These are phyloP conservation scores for Ophiostoma quercus DNA, from an alignment of 2,329 filamentous ascomycete genomes.

Conservation along the genomic window DNA sequence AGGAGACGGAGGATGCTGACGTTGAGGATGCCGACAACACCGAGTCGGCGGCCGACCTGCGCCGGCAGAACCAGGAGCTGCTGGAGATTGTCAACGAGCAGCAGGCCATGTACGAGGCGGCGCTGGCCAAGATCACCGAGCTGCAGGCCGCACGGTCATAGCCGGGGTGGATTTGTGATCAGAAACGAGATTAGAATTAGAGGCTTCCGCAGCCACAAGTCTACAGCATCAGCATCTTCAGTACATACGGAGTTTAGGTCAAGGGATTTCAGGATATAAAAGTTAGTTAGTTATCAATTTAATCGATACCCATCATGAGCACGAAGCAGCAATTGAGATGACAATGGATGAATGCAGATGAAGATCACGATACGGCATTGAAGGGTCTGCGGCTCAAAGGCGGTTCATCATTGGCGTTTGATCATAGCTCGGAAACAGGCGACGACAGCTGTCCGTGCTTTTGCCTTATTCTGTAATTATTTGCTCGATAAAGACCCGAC, in stretches of 20 bases:
- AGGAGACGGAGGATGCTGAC: constrained; percentile 19
- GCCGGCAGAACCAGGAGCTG: constrained; percentile 37
- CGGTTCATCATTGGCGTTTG: neutral
- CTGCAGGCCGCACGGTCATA: constrained; percentile 28
- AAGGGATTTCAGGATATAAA: constrained; percentile 7
- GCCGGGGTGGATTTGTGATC: neutral
- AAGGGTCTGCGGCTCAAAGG: neutral
- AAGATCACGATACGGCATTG: neutral
- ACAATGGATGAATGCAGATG: neutral
- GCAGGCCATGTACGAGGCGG: constrained; percentile 35
- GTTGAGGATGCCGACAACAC: constrained; percentile 30
- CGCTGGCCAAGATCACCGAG: constrained; percentile 32
- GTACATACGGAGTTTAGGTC: constrained; percentile 9
- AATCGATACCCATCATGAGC: constrained; percentile 1
- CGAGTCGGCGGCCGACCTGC: constrained; percentile 28
- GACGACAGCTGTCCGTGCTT: neutral
- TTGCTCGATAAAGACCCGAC: neutral
- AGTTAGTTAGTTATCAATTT: constrained; percentile 3
- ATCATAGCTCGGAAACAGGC: constrained; percentile 7
- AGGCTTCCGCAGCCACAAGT: neutral
- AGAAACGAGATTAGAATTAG: neutral
- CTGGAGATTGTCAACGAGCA: constrained; percentile 40
- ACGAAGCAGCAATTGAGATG: too few species aligned
- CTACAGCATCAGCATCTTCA: neutral
- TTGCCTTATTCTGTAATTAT: neutral